phyloP scores from a whole-genome alignment of 768 basidiomycete species.

The Leccinum sublutescens region DNA sequence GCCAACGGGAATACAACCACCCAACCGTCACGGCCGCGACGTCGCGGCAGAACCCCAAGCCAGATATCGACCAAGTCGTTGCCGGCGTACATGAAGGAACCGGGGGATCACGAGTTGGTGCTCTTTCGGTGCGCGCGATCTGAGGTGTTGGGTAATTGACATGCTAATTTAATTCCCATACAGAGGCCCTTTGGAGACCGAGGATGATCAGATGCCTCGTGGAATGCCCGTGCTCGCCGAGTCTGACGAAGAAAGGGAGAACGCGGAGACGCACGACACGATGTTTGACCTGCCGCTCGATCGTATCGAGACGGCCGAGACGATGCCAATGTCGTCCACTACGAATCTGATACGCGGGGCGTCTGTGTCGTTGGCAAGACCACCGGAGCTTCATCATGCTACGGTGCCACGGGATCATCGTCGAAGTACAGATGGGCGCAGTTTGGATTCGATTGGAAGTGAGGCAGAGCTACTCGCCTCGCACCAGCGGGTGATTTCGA shows the following conservation, averaged over 20 bases:
- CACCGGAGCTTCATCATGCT: slow-evolving; percentile 10
- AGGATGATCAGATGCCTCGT: slow-evolving; percentile 19
- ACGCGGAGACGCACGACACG: neutral
- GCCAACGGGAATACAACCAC: slow-evolving; percentile 12
- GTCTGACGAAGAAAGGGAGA: slow-evolving; percentile 24
- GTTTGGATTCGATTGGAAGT: slow-evolving; percentile 23
- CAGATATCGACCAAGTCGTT: slow-evolving; percentile 77
- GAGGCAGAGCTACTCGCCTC: slow-evolving; percentile 19
- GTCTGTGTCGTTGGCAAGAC: slow-evolving; percentile 11
- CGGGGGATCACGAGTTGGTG: slow-evolving; percentile 79
- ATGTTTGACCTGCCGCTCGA: slow-evolving; percentile 22
- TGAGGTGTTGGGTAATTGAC: neutral
- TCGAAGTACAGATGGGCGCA: slow-evolving; percentile 19
- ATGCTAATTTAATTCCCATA: neutral
- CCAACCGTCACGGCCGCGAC: slow-evolving; percentile 4
- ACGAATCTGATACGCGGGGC: slow-evolving; percentile 19
- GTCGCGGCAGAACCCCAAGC: slow-evolving; percentile 64
- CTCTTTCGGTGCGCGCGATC: slow-evolving; percentile 46
- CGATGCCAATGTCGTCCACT: slow-evolving; percentile 20
- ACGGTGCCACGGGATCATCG: slow-evolving; percentile 1
- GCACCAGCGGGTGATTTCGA: slow-evolving; percentile 16
- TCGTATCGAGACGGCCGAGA: slow-evolving; percentile 26
- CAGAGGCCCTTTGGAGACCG: slow-evolving; percentile 29
- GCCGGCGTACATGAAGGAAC: slow-evolving; percentile 81
- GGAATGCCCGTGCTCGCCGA: slow-evolving; percentile 20